Conservation (phyloP, 441 rosid species). For the Brassica balearica region DNA sequence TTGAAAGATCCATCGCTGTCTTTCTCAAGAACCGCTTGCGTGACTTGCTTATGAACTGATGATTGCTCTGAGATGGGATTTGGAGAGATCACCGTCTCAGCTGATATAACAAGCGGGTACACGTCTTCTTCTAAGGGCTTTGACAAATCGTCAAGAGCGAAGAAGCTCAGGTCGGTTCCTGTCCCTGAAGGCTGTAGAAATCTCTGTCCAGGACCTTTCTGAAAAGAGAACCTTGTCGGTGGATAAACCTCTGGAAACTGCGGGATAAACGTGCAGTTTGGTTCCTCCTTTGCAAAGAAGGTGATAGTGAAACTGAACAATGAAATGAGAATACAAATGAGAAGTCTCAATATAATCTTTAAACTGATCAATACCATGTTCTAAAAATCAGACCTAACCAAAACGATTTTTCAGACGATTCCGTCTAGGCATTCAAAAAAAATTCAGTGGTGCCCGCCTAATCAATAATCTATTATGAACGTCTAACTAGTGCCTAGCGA, state of each 20-base stretch:
- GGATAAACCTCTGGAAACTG: slow-evolving; percentile 67
- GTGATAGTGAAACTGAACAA: slow-evolving; percentile 72
- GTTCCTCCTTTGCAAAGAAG: slow-evolving; percentile 89
- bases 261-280: slow-evolving; percentile 73
- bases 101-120: slow-evolving; percentile 90
- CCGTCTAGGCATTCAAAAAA: neutral
- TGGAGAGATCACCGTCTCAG: slow-evolving; percentile 59
- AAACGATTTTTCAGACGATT: neutral
- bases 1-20: slow-evolving; percentile 51
- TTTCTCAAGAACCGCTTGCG: slow-evolving; percentile 79
- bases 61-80: slow-evolving; percentile 46
- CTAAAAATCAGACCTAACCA: neutral
- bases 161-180: slow-evolving; percentile 86
- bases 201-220: slow-evolving; percentile 76
- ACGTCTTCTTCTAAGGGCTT: slow-evolving; percentile 83
- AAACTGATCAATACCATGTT: neutral
- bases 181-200: slow-evolving; percentile 85
- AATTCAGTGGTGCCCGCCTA: neutral
- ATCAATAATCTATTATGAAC: neutral
- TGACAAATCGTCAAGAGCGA: slow-evolving; percentile 79
- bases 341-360: slow-evolving; percentile 1
- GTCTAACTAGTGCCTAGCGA: neutral
- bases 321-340: slow-evolving; percentile 19
- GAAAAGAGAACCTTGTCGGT: slow-evolving; percentile 69
- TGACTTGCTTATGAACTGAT: slow-evolving; percentile 74